phyloP scores from a whole-genome alignment of 768 basidiomycete species.

The Tulasnella sp. region DNA sequence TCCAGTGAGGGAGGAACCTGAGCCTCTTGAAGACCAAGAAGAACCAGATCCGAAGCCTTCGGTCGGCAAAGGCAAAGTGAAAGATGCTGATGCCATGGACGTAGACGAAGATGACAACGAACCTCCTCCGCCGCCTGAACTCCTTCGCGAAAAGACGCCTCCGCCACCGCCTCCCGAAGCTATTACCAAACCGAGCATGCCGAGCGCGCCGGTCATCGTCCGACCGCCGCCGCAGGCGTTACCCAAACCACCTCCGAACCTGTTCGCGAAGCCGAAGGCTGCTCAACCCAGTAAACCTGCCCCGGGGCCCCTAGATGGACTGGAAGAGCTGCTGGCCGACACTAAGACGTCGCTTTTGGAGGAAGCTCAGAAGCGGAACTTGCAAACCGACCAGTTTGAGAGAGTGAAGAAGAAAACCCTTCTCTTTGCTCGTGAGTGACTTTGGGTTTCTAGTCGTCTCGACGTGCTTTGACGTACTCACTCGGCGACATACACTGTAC shows the following conservation, averaged over 20 bases:
- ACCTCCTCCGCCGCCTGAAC: not conserved
- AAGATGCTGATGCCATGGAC: not conserved
- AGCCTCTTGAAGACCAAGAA: not conserved
- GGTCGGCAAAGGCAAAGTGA: not conserved
- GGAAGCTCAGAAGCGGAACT: not conserved
- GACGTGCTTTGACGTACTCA: conserved; percentile 40
- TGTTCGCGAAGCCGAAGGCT: not conserved
- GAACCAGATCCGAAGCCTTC: conserved; percentile 22
- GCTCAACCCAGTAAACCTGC: not conserved
- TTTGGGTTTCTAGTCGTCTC: conserved; percentile 54
- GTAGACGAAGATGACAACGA: not conserved
- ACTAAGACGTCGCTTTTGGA: not conserved
- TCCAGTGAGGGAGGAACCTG: not conserved
- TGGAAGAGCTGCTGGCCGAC: not conserved
- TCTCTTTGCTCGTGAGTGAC: conserved; percentile 41
- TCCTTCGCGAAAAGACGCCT: not conserved
- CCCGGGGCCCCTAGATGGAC: not conserved
- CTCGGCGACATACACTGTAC: conserved; percentile 27
- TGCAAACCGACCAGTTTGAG: conserved; percentile 32
- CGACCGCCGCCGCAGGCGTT: not conserved
- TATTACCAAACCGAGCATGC: conserved; percentile 43
- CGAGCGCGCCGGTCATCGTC: conserved; percentile 33
- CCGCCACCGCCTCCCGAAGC: not conserved
- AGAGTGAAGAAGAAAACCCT: conserved; percentile 42
- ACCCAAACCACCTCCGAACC: conserved; percentile 1